Evolutionary conservation across 2,329 filamentous ascomycete species (phyloP), one percentile per base, ranked within the genome.

Genomic region (Talaromyces sp.): DNA sequence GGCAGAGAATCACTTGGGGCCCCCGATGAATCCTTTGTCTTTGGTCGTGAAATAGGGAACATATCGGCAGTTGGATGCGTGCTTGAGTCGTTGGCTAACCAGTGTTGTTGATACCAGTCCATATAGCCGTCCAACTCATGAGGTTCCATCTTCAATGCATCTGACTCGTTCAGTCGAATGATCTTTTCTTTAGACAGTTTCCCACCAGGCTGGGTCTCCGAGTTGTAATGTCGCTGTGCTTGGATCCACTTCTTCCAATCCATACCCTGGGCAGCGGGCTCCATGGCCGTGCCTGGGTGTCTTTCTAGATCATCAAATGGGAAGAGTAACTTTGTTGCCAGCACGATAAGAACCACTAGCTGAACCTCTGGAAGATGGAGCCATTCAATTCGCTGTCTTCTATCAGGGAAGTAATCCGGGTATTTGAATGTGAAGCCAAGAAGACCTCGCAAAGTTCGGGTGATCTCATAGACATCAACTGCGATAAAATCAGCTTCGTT

Each of bases 281-380:
- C 86, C 9, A 75, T 73, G 13, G 75, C 59, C 16, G 76, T 78
- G 32, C 66, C 70, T 7, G 80, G 81, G 60, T 78, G 76, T 37
- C 86, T 77, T 47, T 77, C 70, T 11, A 80, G 64, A 19, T 77
- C 75, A 63, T 90, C 85, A 40, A 96, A 84, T 0, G 93, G 90
- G 63, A 90, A 91, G 17, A 88, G 78, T 2, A 96, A 70, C 64
- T 97, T 97, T 3, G 88, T 85, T 3, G 88, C 85, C 13, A 96
- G 80, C 2, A 96, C 77, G 3, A 96, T 70, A 3, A 90, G 75
- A 3, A 86, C 80, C 50, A 91, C 78, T 1, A 97, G 75, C 39
- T 89, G 82, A 5, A 89, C 77, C 65, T 97, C 94, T 0, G 94
- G 91, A 56, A 88, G 82, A 46, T 85, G 78, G 8, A 82, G 72